A percentile compares a stretch with the other conserved stretches of the same genome.
Evolutionary conservation across 768 basidiomycete species (phyloP).

Genomic region (Daedaleopsis sinensis): DNA sequence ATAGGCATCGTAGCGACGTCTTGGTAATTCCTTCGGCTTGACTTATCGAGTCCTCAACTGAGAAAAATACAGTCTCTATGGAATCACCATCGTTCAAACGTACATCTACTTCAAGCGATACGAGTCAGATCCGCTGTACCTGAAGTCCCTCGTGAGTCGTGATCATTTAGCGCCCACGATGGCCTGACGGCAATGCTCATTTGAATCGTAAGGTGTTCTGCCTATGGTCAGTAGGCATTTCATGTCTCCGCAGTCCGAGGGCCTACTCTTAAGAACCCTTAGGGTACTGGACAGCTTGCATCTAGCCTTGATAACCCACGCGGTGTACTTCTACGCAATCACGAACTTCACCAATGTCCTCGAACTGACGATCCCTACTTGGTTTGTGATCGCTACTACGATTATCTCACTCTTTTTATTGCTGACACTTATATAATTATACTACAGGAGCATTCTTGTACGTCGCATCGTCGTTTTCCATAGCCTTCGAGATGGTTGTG

Average conservation of each 20-base stretch:
- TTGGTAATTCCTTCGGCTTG: conserved; percentile 2
- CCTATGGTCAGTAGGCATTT: conserved; percentile 10
- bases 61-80: conserved; percentile 22
- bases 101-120: conserved; percentile 21
- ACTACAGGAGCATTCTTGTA: conserved; percentile 28
- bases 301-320: conserved; percentile 17
- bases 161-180: no score
- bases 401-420: background rate
- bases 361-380: conserved; percentile 19
- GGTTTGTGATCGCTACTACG: conserved; percentile 10
- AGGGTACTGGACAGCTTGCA: conserved; percentile 25
- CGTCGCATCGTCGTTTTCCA: background rate
- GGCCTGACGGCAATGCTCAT: background rate
- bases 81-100: conserved; percentile 24
- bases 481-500: no score
- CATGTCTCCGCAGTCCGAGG: background rate
- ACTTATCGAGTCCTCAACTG: background rate
- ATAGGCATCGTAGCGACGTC: conserved; percentile 16
- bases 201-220: conserved; percentile 15
- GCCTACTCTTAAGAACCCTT: background rate
- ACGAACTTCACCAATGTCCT: conserved; percentile 25
- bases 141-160: conserved; percentile 15
- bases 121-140: conserved; percentile 3
- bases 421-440: no score
- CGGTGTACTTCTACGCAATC: conserved; percentile 29